These are phyloP conservation scores for Chaetoceros tenuissimus DNA, from an alignment of 108 stramenopile genomes.

Conservation along the genomic window DNA sequence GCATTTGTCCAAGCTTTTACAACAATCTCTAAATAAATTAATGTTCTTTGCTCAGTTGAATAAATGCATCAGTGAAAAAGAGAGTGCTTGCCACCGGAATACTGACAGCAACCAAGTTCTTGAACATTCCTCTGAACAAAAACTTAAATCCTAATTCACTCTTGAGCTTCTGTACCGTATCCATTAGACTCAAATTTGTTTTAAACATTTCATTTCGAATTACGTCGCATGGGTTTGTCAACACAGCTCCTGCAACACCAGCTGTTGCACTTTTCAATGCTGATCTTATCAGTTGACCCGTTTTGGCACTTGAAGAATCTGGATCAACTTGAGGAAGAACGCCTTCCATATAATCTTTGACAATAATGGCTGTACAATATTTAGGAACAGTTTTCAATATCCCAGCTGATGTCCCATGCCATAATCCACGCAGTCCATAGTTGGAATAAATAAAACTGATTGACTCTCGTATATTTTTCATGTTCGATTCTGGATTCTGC, in stretches of 20 bases:
- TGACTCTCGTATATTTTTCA: constrained; percentile 57
- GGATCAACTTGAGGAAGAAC: constrained; percentile 49
- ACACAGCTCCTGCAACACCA: constrained; percentile 90
- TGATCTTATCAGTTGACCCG: constrained; percentile 65
- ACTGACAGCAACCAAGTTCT: constrained; percentile 93
- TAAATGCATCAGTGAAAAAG: constrained; percentile 89
- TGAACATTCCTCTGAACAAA: constrained; percentile 74
- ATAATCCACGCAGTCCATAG: constrained; percentile 68
- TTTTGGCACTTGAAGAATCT: constrained; percentile 39
- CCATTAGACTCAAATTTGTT: constrained; percentile 63
- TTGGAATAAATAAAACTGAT: constrained; percentile 67
- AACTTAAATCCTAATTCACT: constrained; percentile 55
- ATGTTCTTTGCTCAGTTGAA: constrained; percentile 31
- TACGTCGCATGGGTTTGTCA: constrained; percentile 97
- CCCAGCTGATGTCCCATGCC: constrained; percentile 91
- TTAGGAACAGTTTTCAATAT: constrained; percentile 98
- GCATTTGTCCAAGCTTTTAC: too few species aligned
- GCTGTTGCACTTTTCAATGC: constrained; percentile 84
- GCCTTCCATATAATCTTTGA: constrained; percentile 81
- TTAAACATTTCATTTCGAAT: constrained; percentile 99
- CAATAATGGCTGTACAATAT: constrained; percentile 87
- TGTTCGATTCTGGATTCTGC: constrained; percentile 75
- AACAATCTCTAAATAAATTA: too few species aligned
- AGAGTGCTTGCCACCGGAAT: constrained; percentile 93
- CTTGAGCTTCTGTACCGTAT: constrained; percentile 41